A percentile compares a stretch with the other conserved stretches of the same genome.
Evolutionary conservation across 108 stramenopile species (phyloP).

Genomic region (Conticribra guillardii): DNA sequence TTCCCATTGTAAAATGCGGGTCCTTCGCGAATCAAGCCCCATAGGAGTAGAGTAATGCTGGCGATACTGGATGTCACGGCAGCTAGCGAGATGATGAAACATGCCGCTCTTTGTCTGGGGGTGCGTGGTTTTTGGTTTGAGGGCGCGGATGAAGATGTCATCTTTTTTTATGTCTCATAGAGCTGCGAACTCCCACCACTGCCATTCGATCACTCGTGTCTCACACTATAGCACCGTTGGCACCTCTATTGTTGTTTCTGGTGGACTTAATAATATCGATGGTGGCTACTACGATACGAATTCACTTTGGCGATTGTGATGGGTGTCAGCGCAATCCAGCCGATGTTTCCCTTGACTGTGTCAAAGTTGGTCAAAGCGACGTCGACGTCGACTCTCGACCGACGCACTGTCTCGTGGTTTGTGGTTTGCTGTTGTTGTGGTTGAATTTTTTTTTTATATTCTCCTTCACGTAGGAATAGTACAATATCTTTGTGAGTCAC

Average conservation of each 20-base stretch:
- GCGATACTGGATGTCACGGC: constrained; percentile 21
- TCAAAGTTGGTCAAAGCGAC: background rate
- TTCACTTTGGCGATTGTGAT: too few relatives aligned
- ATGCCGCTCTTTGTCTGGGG: background rate
- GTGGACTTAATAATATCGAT: too few relatives aligned
- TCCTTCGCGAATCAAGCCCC: constrained; percentile 31
- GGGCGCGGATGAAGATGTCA: too few relatives aligned
- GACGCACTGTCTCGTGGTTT: background rate
- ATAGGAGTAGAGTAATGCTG: constrained; percentile 25
- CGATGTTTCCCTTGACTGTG: too few relatives aligned
- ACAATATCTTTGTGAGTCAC: background rate
- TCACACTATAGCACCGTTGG: too few relatives aligned
- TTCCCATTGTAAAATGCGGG: constrained; percentile 61
- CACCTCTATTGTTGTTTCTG: too few relatives aligned
- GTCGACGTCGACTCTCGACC: background rate
- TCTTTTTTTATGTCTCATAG: too few relatives aligned
- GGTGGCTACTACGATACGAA: background rate
- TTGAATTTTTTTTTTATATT: background rate
- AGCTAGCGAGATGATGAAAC: background rate
- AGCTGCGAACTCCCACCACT: too few relatives aligned
- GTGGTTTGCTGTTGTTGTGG: background rate
- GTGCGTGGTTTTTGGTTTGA: background rate
- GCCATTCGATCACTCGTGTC: too few relatives aligned
- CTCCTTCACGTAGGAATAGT: background rate
- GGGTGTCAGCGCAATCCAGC: too few relatives aligned